phyloP scores from a whole-genome alignment of 805 yeast genomes.

The Metschnikowia shivogae region DNA sequence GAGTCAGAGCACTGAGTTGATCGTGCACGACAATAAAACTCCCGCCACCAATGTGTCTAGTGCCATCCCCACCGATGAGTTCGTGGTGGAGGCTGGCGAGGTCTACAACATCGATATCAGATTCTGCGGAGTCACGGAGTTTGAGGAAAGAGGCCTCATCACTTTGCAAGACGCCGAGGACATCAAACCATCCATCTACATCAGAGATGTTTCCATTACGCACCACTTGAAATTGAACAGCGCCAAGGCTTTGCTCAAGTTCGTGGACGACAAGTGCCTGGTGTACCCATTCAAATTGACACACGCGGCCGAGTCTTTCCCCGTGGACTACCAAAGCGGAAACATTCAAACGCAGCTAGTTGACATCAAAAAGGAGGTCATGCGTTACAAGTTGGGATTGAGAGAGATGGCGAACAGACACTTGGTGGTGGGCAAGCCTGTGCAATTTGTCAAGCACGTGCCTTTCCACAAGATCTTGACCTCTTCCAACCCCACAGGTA shows the following conservation, averaged over 20 bases:
- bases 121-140: constrained; percentile 62
- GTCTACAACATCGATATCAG: constrained; percentile 80
- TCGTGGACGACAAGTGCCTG: constrained; percentile 68
- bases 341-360: constrained; percentile 39
- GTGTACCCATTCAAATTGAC: constrained; percentile 91
- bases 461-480: constrained; percentile 65
- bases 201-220: constrained; percentile 82
- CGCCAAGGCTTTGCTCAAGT: constrained; percentile 64
- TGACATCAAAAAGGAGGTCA: constrained; percentile 49
- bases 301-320: constrained; percentile 61
- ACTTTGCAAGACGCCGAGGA: constrained; percentile 66
- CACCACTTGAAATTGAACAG: constrained; percentile 74
- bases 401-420: constrained; percentile 77
- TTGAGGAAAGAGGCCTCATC: constrained; percentile 58
- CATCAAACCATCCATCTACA: constrained; percentile 66
- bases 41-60: constrained; percentile 30
- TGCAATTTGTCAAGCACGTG: constrained; percentile 65
- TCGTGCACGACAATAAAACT: constrained; percentile 13
- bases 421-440: constrained; percentile 69
- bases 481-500: constrained; percentile 63
- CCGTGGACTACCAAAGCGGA: constrained; percentile 40
- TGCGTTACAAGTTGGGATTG: constrained; percentile 67
- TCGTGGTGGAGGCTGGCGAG: constrained; percentile 73
- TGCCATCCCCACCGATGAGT: constrained; percentile 74
- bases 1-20: constrained; percentile 15